Conservation (phyloP, 129 eudicot genomes). For the Lactuca saligna region DNA sequence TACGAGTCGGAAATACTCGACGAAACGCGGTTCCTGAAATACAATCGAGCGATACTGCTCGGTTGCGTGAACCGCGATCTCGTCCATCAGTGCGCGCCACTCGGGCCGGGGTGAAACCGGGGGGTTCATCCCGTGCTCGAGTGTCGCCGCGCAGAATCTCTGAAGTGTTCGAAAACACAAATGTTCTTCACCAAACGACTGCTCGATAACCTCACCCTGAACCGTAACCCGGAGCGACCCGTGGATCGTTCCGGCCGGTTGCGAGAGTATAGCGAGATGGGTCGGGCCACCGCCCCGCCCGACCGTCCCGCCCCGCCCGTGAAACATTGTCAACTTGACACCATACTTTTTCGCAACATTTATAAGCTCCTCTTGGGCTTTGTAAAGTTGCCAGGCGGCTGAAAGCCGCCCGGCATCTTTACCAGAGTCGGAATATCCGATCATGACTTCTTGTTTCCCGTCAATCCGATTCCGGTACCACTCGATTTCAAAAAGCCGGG, state of each 20-base stretch:
- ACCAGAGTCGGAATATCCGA: slow-evolving; percentile 96
- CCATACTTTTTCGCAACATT: slow-evolving; percentile 82
- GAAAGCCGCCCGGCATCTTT: slow-evolving; percentile 96
- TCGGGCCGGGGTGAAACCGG: slow-evolving; percentile 89
- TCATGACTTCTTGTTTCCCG: slow-evolving; percentile 99
- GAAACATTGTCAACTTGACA: slow-evolving; percentile 94
- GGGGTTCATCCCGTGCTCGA: slow-evolving; percentile 96
- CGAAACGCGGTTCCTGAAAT: slow-evolving; percentile 91
- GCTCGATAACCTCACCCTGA: slow-evolving; percentile 99
- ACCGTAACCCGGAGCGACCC: slow-evolving; percentile 96
- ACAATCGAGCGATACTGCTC: slow-evolving; percentile 88
- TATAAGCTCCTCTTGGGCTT: slow-evolving; percentile 96
- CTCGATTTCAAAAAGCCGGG: slow-evolving; percentile 90
- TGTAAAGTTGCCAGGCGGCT: slow-evolving; percentile 95
- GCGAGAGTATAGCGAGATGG: slow-evolving; percentile 94
- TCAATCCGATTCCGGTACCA: slow-evolving; percentile 83
- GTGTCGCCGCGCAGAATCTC: slow-evolving; percentile 92
- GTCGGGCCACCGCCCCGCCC: slow-evolving; percentile 99
- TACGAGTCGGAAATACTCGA: slow-evolving; percentile 98
- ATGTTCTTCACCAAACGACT: slow-evolving; percentile 94
- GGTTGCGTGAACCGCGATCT: slow-evolving; percentile 80
- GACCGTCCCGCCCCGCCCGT: slow-evolving; percentile 97
- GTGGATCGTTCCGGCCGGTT: slow-evolving; percentile 90
- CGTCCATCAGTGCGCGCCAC: slow-evolving; percentile 95
- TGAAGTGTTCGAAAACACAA: slow-evolving; percentile 93